A percentile compares a stretch with the other conserved stretches of the same genome.
Conservation (phyloP, 768 basidiomycete species). For the Mycena crocata region DNA sequence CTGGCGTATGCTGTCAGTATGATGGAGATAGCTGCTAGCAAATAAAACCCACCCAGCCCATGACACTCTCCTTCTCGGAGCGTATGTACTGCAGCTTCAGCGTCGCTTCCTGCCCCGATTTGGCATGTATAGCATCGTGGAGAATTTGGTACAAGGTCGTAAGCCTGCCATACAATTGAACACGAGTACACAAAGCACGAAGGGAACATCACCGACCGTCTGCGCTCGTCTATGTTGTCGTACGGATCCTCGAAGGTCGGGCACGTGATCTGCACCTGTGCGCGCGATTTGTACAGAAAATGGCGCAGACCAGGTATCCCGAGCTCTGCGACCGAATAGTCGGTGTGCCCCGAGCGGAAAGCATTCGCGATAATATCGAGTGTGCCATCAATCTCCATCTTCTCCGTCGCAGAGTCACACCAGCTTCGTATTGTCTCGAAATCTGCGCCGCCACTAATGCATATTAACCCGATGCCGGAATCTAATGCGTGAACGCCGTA, state of each 20-base stretch:
- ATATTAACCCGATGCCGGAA: slow-evolving; percentile 73
- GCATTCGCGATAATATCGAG: slow-evolving; percentile 62
- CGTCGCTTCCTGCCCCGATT: slow-evolving; percentile 83
- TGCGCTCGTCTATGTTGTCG: slow-evolving; percentile 65
- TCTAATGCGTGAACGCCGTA: slow-evolving; percentile 34
- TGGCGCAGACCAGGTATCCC: slow-evolving; percentile 93
- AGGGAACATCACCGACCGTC: slow-evolving; percentile 58
- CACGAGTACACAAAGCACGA: background rate
- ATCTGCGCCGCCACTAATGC: slow-evolving; percentile 84
- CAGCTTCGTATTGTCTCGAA: slow-evolving; percentile 86
- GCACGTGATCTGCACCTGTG: slow-evolving; percentile 89
- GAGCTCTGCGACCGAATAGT: slow-evolving; percentile 78
- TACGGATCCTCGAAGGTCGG: slow-evolving; percentile 93
- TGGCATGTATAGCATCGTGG: slow-evolving; percentile 91
- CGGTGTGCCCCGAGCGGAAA: slow-evolving; percentile 61
- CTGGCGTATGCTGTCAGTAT: slow-evolving; percentile 57
- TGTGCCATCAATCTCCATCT: slow-evolving; percentile 70
- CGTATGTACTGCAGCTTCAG: slow-evolving; percentile 90
- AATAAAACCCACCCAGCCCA: slow-evolving; percentile 90
- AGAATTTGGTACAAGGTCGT: slow-evolving; percentile 89
- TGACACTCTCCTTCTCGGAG: slow-evolving; percentile 87
- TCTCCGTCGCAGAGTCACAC: slow-evolving; percentile 79
- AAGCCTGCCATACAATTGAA: slow-evolving; percentile 59
- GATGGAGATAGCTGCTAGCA: background rate
- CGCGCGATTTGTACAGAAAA: slow-evolving; percentile 93